Base-by-base conservation (phyloP, 2,329 filamentous ascomycete genomes). In the Cladosporium cucumerinum region DNA sequence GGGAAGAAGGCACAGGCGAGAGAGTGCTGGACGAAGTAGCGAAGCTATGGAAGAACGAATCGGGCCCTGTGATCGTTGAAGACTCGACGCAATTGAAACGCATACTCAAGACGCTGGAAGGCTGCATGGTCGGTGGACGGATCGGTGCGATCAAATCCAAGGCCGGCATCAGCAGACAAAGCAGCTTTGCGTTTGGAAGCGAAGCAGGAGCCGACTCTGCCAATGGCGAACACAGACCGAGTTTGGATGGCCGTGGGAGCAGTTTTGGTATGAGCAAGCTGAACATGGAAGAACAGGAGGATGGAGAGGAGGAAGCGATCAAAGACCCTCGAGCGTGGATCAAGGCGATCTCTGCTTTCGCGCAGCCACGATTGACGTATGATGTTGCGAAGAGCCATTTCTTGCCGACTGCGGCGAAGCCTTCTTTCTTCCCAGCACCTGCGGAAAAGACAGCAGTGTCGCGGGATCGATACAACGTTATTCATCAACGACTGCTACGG, bases 1-100 rank as follows among this genome's bases (percentile, higher is more conserved):
- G 94, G 72, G 93, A 98, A 80, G 93, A 96, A 76, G 94, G 96
- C 0, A 82, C 97, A 34, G 95, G 93, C 2, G 96, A 99, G 77
- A 89, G 89, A 69, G 92, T 97, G 14, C 80, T 99, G 39, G 95
- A 99, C 72, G 95, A 98, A 77, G 87, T 93, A 8, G 93, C 95
- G 1, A 90, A 91, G 76, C 86, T 86, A 70, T 99, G 95, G 96
- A 98, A 97, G 81, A 91, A 89, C 70, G 85, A 89, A 66, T 93
- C 91, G 74, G 92, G 92, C 1, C 91, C 91, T 25, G 91, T 97
- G 62, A 96, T 99, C 69, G 91, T 99, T 2, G 92, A 97, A 61
- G 94, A 94, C 28, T 78, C 75, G 8, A 87, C 90, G 71, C 79
- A 80, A 30, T 81, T 99, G 66, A 93, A 90, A 72, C 85, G 89